Evolutionary conservation across 257 asterid species (phyloP), one percentile per base, ranked within the genome.

Genomic region (Prunella vulgaris): DNA sequence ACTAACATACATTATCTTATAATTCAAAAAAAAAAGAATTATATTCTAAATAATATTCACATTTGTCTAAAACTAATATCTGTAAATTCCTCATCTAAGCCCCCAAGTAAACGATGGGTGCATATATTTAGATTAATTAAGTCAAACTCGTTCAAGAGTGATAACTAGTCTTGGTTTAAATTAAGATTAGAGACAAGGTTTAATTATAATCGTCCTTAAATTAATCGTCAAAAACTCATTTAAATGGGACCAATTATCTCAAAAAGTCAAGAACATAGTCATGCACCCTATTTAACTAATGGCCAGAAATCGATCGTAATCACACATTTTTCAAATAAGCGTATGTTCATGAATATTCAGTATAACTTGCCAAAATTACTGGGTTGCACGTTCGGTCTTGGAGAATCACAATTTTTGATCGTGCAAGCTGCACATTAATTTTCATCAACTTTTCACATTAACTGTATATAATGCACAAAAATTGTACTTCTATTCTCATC

Each of bases 331-430:
- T 15, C 10, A 7, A 7, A 6, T 27, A 18, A 42, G 60, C 30
- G 66, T 44, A 54, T 24, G 68, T 64, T 24, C n/a, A 53, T 65
- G 77, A 27, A 73, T 28, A 42, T 56, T 40, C 22, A 17, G 1
- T 24, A 28, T 18, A 3, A 28, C 12, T 49, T 14, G 33, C 7
- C 44, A 51, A 1, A 40, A 2, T 64, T 69, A 74, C n/a, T 37
- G 63, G 83, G 14, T 24, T 49, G 71, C 83, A 78, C 83, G 82
- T 74, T 70, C 52, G 82, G 70, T 70, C 52, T 3, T 1, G 9
- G 53, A 46, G 53, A 20, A 1, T 22, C 5, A n/a, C 53, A 46
- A 46, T 10, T 22, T 54, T n/a, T n/a, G 46, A 64, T 71, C 81
- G 76, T 70, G 80, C 70, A 57, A 15, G 58, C 64, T 67, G 17